Evolutionary conservation across 2,329 filamentous ascomycete species (phyloP).

Genomic region (Ceratocystis huliohia): DNA sequence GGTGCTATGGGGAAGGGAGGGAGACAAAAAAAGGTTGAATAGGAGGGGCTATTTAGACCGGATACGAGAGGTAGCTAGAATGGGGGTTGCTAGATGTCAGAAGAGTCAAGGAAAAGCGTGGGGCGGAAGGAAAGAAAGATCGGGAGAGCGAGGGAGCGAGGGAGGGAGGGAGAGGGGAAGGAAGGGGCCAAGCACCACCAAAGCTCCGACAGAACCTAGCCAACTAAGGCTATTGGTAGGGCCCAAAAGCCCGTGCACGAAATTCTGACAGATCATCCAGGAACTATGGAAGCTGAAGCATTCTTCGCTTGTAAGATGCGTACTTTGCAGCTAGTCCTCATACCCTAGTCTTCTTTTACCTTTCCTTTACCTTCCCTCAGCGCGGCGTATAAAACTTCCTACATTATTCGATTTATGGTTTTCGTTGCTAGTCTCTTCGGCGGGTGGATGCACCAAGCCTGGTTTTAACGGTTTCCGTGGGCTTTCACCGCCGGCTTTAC

Average conservation of each 20-base stretch:
- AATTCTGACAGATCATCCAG: neutral
- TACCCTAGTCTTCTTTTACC: neutral
- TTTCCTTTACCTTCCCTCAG: neutral
- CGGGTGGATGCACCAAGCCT: neutral
- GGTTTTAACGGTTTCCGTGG: neutral
- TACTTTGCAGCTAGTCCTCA: neutral
- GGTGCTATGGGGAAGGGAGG: neutral
- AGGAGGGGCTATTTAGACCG: neutral
- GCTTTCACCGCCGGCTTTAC: slow-evolving; percentile 5
- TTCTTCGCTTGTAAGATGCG: neutral
- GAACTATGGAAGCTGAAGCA: neutral
- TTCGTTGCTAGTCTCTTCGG: neutral
- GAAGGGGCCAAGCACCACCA: neutral
- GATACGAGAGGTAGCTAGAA: too few relatives aligned
- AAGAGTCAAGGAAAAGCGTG: too few relatives aligned
- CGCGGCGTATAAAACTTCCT: too few relatives aligned
- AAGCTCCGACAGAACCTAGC: neutral
- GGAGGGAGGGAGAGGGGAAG: neutral
- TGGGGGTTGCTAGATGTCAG: too few relatives aligned
- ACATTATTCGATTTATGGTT: neutral
- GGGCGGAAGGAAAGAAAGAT: too few relatives aligned
- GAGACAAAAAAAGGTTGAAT: neutral
- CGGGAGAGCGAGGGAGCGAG: neutral
- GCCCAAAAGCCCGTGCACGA: neutral
- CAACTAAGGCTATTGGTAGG: neutral